Conservation (phyloP, 331 rosid species). For the Prunus yedoensis region DNA sequence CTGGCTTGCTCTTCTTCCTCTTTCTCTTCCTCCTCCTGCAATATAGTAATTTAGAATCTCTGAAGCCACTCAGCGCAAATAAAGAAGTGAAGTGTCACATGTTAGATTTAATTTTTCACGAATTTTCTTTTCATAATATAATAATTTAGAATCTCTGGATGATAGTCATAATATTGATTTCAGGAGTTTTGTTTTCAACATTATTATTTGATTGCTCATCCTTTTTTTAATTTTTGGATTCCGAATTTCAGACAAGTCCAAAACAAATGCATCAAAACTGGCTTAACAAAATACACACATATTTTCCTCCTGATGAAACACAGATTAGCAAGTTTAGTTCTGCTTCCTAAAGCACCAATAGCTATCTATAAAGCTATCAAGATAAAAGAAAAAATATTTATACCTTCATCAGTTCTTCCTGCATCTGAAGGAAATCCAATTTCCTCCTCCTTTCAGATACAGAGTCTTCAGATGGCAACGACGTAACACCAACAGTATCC, state of each 20-base stretch:
- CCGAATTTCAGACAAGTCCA: background rate
- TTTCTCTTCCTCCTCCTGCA: slow-evolving; percentile 74
- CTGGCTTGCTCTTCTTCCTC: slow-evolving; percentile 71
- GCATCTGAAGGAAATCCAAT: slow-evolving; percentile 89
- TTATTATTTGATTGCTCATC: background rate
- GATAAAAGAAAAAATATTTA: background rate
- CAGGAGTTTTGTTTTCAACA: background rate
- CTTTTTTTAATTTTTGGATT: background rate
- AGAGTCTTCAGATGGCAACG: slow-evolving; percentile 88
- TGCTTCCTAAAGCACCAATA: slow-evolving; percentile 22
- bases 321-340: background rate
- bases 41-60: slow-evolving; percentile 16
- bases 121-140: background rate
- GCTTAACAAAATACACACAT: background rate
- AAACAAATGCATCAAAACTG: slow-evolving; percentile 20
- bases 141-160: background rate
- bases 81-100: slow-evolving; percentile 14
- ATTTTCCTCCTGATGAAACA: background rate
- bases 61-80: slow-evolving; percentile 13
- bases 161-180: slow-evolving; percentile 1
- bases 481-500: slow-evolving; percentile 82
- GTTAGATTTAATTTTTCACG: slow-evolving; percentile 13
- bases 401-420: slow-evolving; percentile 94
- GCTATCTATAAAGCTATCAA: background rate
- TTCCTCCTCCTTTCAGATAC: slow-evolving; percentile 95